A percentile compares a stretch with the other conserved stretches of the same genome.
Conservation (phyloP, 495 filamentous ascomycete genomes). For the Penicillium atrosanguineum region DNA sequence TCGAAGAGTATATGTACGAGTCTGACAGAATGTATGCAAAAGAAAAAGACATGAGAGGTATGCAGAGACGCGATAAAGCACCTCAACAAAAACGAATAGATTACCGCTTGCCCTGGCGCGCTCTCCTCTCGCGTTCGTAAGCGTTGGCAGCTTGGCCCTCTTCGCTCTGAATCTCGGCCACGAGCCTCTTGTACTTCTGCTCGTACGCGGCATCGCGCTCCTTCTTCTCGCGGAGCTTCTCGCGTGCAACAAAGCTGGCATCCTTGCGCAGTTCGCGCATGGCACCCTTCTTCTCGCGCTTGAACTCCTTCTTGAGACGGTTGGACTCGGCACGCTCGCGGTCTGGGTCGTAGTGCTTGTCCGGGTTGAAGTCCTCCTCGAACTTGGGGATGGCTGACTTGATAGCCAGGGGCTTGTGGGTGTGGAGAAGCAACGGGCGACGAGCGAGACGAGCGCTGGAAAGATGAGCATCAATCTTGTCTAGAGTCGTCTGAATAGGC, state of each 20-base stretch:
- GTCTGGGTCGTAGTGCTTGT: slow-evolving; percentile 94
- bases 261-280: slow-evolving; percentile 94
- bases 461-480: slow-evolving; percentile 49
- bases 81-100: slow-evolving; percentile 5
- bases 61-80: background rate
- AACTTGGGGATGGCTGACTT: slow-evolving; percentile 90
- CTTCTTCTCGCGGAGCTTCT: slow-evolving; percentile 88
- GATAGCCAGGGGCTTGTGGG: slow-evolving; percentile 86
- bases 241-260: slow-evolving; percentile 83
- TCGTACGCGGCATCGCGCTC: slow-evolving; percentile 87
- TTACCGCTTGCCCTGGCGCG: slow-evolving; percentile 60
- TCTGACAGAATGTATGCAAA: slow-evolving; percentile 14
- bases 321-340: slow-evolving; percentile 76
- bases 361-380: slow-evolving; percentile 90
- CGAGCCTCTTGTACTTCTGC: slow-evolving; percentile 85
- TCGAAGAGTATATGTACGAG: slow-evolving; percentile 26
- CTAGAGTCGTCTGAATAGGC: slow-evolving; percentile 34
- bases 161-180: slow-evolving; percentile 92
- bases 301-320: slow-evolving; percentile 84
- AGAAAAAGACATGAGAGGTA: slow-evolving; percentile 12
- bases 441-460: slow-evolving; percentile 57
- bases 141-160: slow-evolving; percentile 82
- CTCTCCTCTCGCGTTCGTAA: slow-evolving; percentile 82
- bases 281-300: slow-evolving; percentile 92
- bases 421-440: slow-evolving; percentile 80